Percentiles rank a stretch among this genome's conserved stretches.
Conservation (phyloP, 176 grass and related monocot genomes). For the Luzula sylvatica region DNA sequence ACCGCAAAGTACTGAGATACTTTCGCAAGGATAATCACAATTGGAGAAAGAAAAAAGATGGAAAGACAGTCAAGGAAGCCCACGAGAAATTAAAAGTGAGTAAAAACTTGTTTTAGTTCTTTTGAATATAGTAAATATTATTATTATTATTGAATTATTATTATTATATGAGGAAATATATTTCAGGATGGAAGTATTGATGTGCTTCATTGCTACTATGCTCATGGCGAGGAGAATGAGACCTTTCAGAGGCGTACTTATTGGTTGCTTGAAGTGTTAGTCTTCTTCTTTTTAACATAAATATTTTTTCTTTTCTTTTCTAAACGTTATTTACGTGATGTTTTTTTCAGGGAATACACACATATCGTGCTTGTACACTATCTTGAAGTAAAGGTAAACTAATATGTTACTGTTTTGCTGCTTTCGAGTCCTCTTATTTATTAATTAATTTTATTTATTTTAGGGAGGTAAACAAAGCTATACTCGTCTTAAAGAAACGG, state of each 20-base stretch:
- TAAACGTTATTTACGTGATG: conserved; percentile 8
- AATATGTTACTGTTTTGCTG: not conserved
- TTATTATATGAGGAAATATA: conserved; percentile 16
- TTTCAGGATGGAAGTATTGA: conserved; percentile 91
- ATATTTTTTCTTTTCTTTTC: conserved; percentile 3
- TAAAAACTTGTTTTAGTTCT: not conserved
- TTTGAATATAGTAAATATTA: not conserved
- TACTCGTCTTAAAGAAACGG: conserved; percentile 59
- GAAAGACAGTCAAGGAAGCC: conserved; percentile 84
- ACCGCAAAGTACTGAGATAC: conserved; percentile 87
- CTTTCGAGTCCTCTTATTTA: too few relatives aligned
- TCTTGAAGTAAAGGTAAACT: conserved; percentile 85
- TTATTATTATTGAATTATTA: conserved; percentile 1
- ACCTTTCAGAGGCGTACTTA: conserved; percentile 96
- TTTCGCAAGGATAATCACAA: conserved; percentile 81
- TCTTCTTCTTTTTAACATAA: conserved; percentile 19
- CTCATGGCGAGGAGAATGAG: conserved; percentile 87
- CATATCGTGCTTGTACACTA: conserved; percentile 99
- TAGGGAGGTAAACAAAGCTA: conserved; percentile 84
- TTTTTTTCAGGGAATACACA: conserved; percentile 74
- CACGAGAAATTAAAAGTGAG: conserved; percentile 77
- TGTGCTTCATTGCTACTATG: conserved; percentile 99
- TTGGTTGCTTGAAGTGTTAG: conserved; percentile 99
- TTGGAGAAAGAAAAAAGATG: conserved; percentile 89
- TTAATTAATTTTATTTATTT: not conserved